Evolutionary conservation across 129 eudicot genomes (phyloP), one percentile per base, ranked within the genome.

Genomic region (Pittosporum tobira): DNA sequence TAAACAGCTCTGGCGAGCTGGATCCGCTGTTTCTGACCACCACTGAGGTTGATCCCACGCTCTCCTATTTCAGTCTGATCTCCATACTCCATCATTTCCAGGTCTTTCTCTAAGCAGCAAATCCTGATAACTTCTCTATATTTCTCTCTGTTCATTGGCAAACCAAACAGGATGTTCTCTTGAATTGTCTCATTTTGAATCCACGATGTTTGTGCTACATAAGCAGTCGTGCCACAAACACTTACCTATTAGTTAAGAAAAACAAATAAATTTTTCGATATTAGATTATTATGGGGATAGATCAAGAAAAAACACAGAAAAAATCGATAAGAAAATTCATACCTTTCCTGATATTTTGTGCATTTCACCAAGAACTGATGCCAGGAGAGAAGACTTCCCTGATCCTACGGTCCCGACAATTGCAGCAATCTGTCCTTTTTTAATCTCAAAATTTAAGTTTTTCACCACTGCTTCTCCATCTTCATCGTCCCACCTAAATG

Each of bases 1-100:
- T 84, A 88, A 64, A 88, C 97, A 40, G 97, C 95, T 57, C 97
- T 70, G n/a, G 95, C 97, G 20, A 88, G 85, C 52, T 88, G 97
- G 58, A 84, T 79, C 27, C 97, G 64, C 77, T 88, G 97, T 75
- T 81, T 81, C 57, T 81, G 83, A 21, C 88, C 88, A 24, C 88
- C 88, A 60, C 88, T 81, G 27, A 81, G 75, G 57, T 81, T 81
- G 36, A 81, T 81, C 51, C 83, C 84, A 20, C 88, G 84, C 65
- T 81, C 88, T 28, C 83, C 84, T 28, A 81, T 81, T 66, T 81
- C 97, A 36, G 88, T 81, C 67, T 81, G 83, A 68, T 81, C 88
- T 8, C 88, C 84, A 54, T 61, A 81, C 50, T 81, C 88, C 83
- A 81, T 81, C 77, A 77, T 66, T 54, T 81, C 88, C 70, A 81